Conservation (phyloP, 164 flowering plant species). For the Magnolia sinica region DNA sequence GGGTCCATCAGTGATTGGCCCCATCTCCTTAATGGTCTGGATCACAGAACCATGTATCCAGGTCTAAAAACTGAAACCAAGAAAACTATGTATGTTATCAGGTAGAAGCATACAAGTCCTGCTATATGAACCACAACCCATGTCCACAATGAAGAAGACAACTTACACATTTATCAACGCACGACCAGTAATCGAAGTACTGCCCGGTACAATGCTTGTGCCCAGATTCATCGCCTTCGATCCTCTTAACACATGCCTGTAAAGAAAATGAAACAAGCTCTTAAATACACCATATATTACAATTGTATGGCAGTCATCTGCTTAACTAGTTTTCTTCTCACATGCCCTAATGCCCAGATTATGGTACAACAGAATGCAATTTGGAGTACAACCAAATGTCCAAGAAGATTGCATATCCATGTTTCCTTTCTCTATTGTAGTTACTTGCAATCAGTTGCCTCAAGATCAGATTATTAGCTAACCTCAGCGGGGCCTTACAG, state of each 20-base stretch:
- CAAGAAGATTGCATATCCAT: too few species aligned
- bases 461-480: too few species aligned
- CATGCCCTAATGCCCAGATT: too few species aligned
- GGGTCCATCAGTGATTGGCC: not conserved
- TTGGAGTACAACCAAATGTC: too few species aligned
- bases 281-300: not conserved
- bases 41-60: not conserved
- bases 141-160: not conserved
- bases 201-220: slow-evolving; percentile 94
- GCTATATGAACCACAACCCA: not conserved
- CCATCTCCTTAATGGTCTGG: not conserved
- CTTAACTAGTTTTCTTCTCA: too few species aligned
- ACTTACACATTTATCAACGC: slow-evolving; percentile 87
- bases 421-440: too few species aligned
- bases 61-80: not conserved
- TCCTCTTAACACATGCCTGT: slow-evolving; percentile 78
- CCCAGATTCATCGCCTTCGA: slow-evolving; percentile 71
- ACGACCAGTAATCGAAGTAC: slow-evolving; percentile 86
- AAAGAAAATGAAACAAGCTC: not conserved
- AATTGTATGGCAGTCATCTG: not conserved
- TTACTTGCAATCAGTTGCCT: too few species aligned
- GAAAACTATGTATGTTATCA: not conserved
- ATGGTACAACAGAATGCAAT: too few species aligned
- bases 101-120: not conserved
- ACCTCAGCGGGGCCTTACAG: too few species aligned